These are phyloP conservation scores for Xanthoconium separans DNA, from an alignment of 1,284 basidiomycete species.

Conservation along the genomic window DNA sequence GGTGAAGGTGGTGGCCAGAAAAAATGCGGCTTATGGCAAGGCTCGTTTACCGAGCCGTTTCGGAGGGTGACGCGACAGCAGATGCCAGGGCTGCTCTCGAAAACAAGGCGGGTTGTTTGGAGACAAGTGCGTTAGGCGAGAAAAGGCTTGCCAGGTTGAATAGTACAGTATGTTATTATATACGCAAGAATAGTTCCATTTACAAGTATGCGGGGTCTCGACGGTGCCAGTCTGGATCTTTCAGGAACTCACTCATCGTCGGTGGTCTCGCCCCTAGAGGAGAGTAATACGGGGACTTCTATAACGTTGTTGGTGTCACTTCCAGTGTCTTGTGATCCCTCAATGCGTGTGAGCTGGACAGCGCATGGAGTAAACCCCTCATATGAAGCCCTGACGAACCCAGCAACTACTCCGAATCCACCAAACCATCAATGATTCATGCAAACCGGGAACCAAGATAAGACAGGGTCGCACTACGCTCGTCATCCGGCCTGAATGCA, in stretches of 20 bases:
- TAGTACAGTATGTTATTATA: slow-evolving; percentile 22
- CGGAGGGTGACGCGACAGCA: slow-evolving; percentile 9
- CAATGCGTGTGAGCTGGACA: slow-evolving; percentile 11
- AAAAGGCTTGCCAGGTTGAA: neutral
- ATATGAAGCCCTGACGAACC: neutral
- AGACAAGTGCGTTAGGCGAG: slow-evolving; percentile 1
- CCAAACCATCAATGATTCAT: too few relatives aligned
- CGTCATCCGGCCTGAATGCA: slow-evolving; percentile 1
- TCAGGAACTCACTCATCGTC: slow-evolving; percentile 16
- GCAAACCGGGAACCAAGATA: slow-evolving; percentile 11
- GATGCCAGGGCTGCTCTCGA: slow-evolving; percentile 14
- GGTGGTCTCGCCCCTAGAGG: slow-evolving; percentile 13
- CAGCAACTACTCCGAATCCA: neutral
- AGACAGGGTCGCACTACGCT: neutral
- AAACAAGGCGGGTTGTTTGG: neutral
- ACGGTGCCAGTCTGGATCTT: slow-evolving; percentile 20
- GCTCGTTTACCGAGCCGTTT: slow-evolving; percentile 26
- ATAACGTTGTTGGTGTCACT: slow-evolving; percentile 27
- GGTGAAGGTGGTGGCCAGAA: slow-evolving; percentile 11
- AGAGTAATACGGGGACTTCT: slow-evolving; percentile 31
- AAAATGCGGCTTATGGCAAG: slow-evolving; percentile 24
- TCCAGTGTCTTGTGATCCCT: slow-evolving; percentile 23
- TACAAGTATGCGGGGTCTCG: slow-evolving; percentile 32
- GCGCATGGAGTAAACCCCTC: slow-evolving; percentile 14
- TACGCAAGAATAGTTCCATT: slow-evolving; percentile 12